Base-by-base conservation (phyloP, 495 filamentous ascomycete species). In the Neurospora tetrasperma region DNA sequence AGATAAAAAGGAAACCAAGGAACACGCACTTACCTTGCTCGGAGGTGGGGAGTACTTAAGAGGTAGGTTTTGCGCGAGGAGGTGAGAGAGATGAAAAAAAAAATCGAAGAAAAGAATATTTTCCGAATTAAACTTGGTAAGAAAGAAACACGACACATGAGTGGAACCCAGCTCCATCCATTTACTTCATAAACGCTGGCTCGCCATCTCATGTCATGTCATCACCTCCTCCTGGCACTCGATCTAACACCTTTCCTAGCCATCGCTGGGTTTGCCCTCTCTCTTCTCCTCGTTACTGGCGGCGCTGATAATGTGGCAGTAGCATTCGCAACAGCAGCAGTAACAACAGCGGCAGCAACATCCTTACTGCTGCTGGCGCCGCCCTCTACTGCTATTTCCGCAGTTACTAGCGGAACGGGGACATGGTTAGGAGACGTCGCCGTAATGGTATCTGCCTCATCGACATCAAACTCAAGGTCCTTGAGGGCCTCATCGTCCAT, bases 401-500 rank as follows among this genome's bases (percentile, higher is more conserved):
- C 76, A 74, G 31, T 73, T 74, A 8, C 76, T 76, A 20, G 66
- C 8, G 54, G 54, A 7, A 62, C 11, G 35, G 46, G 5, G 16
- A 43, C 69, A 54, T 80, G 77, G 4, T 79, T 78, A 1, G 82
- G 80, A 14, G 82, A n/a, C 18, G 42, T 83, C 7, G 83, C 82
- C 7, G 79, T 83, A 71, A 85, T 82, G 70, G 80, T 83, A 71
- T 73, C 44, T 79, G 77, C 71, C 3, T 83, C 81, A 48, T 84
- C 82, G 59, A 85, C 80, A 43, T 84, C 84, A 54, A 82, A 80
- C 42, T 81, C 83, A 18, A 85, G 80, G 77, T 91, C 87, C 80
- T 91, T 86, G 69, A 97, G 83, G 81, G 93, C 91, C 20, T 94
- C 93, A 69, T 96, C 94, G 71, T 95, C 93, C 76, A 97, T 88